Evolutionary conservation across 345 rosid genomes (phyloP).

Genomic region (Gossypium anomalum): DNA sequence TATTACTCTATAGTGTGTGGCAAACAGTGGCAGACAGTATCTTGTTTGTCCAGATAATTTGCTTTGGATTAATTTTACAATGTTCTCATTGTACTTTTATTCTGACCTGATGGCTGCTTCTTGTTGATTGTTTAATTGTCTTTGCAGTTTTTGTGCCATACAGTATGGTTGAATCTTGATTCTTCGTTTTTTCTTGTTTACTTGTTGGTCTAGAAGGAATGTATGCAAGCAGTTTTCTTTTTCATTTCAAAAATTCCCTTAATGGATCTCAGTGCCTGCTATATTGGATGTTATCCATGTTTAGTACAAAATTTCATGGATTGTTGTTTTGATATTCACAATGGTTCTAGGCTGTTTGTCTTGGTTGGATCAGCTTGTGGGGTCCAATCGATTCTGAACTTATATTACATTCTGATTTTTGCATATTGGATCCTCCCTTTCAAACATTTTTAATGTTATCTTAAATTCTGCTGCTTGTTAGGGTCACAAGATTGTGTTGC

Average conservation of each 20-base stretch:
- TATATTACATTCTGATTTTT: constrained; percentile 3
- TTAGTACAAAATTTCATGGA: neutral
- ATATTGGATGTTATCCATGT: neutral
- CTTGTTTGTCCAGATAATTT: neutral
- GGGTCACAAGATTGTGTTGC: constrained; percentile 91
- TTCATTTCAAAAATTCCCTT: neutral
- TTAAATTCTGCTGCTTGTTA: constrained; percentile 25
- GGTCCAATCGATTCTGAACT: neutral
- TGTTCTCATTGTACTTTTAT: neutral
- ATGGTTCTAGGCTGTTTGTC: constrained; percentile 4
- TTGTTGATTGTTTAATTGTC: neutral
- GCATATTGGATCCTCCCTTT: constrained; percentile 9
- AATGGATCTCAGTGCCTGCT: neutral
- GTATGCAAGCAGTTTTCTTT: neutral
- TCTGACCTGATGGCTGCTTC: neutral
- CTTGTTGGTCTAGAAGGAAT: constrained; percentile 6
- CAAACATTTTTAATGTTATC: constrained; percentile 15
- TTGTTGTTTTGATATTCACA: neutral
- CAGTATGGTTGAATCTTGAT: neutral
- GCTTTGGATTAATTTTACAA: neutral
- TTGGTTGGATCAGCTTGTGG: neutral
- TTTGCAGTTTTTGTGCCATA: neutral
- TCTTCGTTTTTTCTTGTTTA: neutral
- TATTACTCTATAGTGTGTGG: too few relatives aligned
- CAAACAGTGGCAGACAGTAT: neutral